Base-by-base conservation (phyloP, 129 eudicot genomes). In the Arctium minus region DNA sequence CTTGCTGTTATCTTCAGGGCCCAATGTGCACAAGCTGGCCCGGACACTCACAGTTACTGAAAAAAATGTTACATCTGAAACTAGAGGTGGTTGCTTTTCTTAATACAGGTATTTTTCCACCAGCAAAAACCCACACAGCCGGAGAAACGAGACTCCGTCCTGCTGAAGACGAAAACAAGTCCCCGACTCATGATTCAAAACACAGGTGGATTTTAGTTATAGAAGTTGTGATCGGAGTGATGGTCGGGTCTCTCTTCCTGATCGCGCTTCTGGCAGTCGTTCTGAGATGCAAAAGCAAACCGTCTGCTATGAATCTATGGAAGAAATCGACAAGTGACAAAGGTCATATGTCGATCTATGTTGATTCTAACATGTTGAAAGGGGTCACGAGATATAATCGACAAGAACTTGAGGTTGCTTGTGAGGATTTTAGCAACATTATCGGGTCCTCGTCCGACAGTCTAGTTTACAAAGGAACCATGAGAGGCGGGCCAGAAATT, bases 381-480 rank as follows among this genome's bases (percentile, higher is more conserved):
- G 96, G 90, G 80, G 97, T 96, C 18, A 77, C 40, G 3, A 88
- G 79, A 80, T 96, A 86, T 71, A 92, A 78, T 86, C 88, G 97
- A 62, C 92, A 92, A 84, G 99, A 93, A 75, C 99, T 96, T 18
- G 99, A 96, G 85, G 88, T 93, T 48, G 98, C 99, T 0, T 96
- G 99, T 81, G 99, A 96, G 90, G 99, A 96, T 86, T 96, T 96
- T 84, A 93, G 99, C 91, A 96, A 96, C 88, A 92, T 96, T 31
- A 96, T 96, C 56, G 99, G 99, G 32, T 91, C 97, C 39, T 96
- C 98, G 9, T 86, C 96, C 0, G 99, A 96, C 69, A 96, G 99
- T 82, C 42, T 89, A 46, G 92, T 96, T 67, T 96, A 96, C 85
- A 96, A 96, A 87, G 99, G 99, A 76, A 96, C 77, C 84, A 53